Evolutionary conservation across 2,329 filamentous ascomycete species (phyloP).

Genomic region (Geosmithia morbida): DNA sequence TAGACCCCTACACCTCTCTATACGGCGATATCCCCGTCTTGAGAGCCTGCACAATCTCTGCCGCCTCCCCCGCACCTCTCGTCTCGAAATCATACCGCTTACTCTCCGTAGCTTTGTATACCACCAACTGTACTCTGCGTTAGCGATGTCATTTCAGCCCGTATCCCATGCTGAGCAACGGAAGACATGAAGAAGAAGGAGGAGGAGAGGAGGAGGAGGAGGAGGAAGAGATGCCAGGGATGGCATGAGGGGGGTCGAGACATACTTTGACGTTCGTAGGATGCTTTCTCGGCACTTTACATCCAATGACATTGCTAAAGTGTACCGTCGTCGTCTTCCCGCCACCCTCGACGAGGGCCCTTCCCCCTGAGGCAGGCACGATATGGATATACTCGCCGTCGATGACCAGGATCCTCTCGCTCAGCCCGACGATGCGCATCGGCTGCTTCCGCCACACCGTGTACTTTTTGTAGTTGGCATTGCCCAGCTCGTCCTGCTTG

Average conservation of each 20-base stretch:
- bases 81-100: constrained; percentile 81
- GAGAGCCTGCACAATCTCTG: constrained; percentile 67
- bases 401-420: constrained; percentile 63
- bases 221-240: neutral
- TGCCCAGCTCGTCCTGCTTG: constrained; percentile 43
- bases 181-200: neutral
- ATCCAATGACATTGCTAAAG: constrained; percentile 69
- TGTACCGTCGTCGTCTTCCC: constrained; percentile 70
- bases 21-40: constrained; percentile 62
- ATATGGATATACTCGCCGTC: constrained; percentile 82
- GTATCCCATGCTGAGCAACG: too few relatives aligned
- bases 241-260: neutral
- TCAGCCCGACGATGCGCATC: constrained; percentile 64
- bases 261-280: constrained; percentile 65
- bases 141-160: too few relatives aligned
- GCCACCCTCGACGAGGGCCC: constrained; percentile 45
- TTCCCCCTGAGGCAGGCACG: constrained; percentile 55
- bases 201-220: neutral
- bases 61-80: constrained; percentile 54
- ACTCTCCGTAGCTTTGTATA: constrained; percentile 61
- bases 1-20: constrained; percentile 32
- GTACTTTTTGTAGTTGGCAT: constrained; percentile 57
- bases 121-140: constrained; percentile 35
- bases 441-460: constrained; percentile 71
- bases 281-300: constrained; percentile 67